Evolutionary conservation across 306 rosid genomes (phyloP).

Genomic region (Abrus pulchellus): DNA sequence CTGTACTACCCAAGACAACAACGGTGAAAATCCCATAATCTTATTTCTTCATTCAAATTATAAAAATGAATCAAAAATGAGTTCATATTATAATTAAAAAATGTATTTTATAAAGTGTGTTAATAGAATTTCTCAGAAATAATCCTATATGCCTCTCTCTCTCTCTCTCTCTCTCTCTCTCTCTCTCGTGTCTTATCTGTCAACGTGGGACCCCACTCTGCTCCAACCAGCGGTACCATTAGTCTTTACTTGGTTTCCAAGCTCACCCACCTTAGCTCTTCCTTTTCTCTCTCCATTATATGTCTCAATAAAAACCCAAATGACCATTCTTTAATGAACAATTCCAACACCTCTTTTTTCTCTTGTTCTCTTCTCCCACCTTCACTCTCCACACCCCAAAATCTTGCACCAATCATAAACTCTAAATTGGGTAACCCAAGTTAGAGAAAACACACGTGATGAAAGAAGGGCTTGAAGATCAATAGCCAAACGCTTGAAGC

Average conservation of each 20-base stretch:
- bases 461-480: slow-evolving; percentile 30
- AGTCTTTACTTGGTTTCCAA: slow-evolving; percentile 73
- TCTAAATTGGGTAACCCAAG: too few species aligned
- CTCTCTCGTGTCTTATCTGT: slow-evolving; percentile 38
- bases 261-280: slow-evolving; percentile 61
- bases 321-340: slow-evolving; percentile 32
- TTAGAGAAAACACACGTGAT: slow-evolving; percentile 10
- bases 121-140: too few species aligned
- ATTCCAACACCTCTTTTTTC: not conserved
- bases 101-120: too few species aligned
- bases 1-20: too few species aligned
- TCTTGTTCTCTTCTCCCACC: not conserved
- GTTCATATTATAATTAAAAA: too few species aligned
- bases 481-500: not conserved
- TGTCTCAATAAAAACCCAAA: not conserved
- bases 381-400: not conserved
- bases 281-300: slow-evolving; percentile 1
- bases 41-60: too few species aligned
- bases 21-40: too few species aligned
- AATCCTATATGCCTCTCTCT: not conserved
- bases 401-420: not conserved
- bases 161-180: not conserved
- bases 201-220: slow-evolving; percentile 55
- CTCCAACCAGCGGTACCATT: slow-evolving; percentile 70
- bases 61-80: too few species aligned